Base-by-base conservation (phyloP, 169 alveolate species). In the Plasmodium ovale region DNA sequence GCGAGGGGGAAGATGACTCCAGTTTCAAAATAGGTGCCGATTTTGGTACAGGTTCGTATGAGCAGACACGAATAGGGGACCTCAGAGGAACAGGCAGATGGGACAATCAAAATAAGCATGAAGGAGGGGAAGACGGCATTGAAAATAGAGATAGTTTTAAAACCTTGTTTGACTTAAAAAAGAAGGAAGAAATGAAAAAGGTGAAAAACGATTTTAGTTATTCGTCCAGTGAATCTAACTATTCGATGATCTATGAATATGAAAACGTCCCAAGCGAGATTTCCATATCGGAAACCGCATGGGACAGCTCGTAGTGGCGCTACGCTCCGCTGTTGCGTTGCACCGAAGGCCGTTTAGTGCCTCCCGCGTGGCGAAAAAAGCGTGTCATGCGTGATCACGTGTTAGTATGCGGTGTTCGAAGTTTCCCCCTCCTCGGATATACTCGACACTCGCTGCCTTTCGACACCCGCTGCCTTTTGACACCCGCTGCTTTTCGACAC, bases 151-250 rank as follows among this genome's bases (percentile, higher is more conserved):
- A 35, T 19, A 58, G 47, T 5, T 33, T 25, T 16, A 74, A 65
- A 27, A 2, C 33, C 14, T 21, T 35, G 12, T 62, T 47, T 4
- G 51, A 65, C 60, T 62, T 47, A 14, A 65, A 60, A 27, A 35
- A 23, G 16, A 42, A 65, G 1, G 58, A 71, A 12, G 37, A 16
- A 25, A 68, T 72, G 54, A 25, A 9, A 31, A 44, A 35, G 25
- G 29, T 3, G 12, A 59, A 70, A 12, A 67, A 71, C 12, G 47
- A 53, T 7, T 35, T 37, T 49, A 25, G 31, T 29, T 14, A 25
- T 60, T 85, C 85, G 10, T 85, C 87, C 27, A 70, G 91, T 42
- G 85, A 85, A 39, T 85, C 91, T 0, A 70, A 85, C 69, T 85
- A 85, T 72, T 85, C 91, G 31, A 31, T 85, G 5, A 47, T 64